These are phyloP conservation scores for Colletotrichum paranaense DNA, from an alignment of 2,329 filamentous ascomycete species.

Conservation along the genomic window DNA sequence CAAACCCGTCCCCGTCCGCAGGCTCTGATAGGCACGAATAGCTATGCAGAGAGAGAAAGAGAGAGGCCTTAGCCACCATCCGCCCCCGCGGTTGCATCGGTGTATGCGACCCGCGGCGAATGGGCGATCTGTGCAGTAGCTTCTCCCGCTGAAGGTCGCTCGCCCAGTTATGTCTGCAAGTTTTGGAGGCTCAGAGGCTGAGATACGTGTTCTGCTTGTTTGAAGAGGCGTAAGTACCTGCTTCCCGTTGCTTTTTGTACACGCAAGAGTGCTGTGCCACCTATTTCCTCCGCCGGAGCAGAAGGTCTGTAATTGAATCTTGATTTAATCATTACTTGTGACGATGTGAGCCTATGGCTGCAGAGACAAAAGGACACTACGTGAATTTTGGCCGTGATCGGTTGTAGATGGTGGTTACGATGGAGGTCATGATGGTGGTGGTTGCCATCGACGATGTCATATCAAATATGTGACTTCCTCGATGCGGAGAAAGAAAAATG, in stretches of 20 bases:
- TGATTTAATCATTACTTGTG: neutral
- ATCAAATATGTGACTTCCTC: conserved; percentile 8
- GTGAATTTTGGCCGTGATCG: neutral
- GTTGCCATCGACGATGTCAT: conserved; percentile 10
- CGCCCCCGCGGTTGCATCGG: conserved; percentile 20
- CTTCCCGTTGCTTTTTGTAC: neutral
- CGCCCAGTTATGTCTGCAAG: too few relatives aligned
- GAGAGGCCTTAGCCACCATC: neutral
- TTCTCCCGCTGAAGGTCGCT: neutral
- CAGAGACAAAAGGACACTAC: neutral
- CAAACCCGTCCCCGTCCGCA: neutral
- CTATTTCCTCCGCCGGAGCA: neutral
- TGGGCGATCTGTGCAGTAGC: conserved; percentile 28
- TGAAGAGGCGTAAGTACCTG: neutral
- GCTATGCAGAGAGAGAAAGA: neutral
- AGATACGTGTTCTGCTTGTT: neutral
- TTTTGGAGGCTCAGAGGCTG: neutral
- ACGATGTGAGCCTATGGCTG: neutral
- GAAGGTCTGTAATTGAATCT: neutral
- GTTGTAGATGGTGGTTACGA: neutral
- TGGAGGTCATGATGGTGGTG: neutral
- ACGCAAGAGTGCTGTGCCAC: neutral
- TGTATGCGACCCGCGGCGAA: conserved; percentile 24
- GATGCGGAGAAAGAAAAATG: neutral
- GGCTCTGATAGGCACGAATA: neutral